Conservation (phyloP, 345 rosid genomes). For the Turritis glabra region DNA sequence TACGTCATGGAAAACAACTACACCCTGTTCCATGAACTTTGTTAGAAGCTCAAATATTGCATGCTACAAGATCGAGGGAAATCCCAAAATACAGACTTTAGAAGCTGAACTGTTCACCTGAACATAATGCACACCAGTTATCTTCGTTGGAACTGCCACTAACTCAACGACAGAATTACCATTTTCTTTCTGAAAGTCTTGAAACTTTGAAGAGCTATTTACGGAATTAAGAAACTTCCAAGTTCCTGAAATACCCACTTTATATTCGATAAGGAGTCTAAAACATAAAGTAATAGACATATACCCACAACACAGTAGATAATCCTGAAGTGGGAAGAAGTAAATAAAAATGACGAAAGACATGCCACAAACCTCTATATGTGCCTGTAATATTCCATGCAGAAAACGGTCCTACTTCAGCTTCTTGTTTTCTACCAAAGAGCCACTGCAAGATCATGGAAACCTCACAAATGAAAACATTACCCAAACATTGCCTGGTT, state of each 20-base stretch:
- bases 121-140: constrained; percentile 91
- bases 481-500: constrained; percentile 6
- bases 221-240: constrained; percentile 83
- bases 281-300: not conserved
- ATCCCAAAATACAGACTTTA: not conserved
- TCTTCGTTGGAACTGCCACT: constrained; percentile 83
- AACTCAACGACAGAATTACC: constrained; percentile 87
- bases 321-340: not conserved
- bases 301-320: not conserved
- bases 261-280: not conserved
- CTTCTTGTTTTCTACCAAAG: constrained; percentile 66
- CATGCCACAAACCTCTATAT: constrained; percentile 74
- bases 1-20: constrained; percentile 87
- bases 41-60: constrained; percentile 14
- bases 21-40: constrained; percentile 65
- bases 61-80: constrained; percentile 4
- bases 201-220: constrained; percentile 76
- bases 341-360: not conserved
- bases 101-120: constrained; percentile 59
- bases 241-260: constrained; percentile 54
- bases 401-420: constrained; percentile 65
- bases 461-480: not conserved
- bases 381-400: constrained; percentile 98
- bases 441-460: constrained; percentile 64
- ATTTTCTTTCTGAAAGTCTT: constrained; percentile 68